Base-by-base conservation (phyloP, 2,329 filamentous ascomycete genomes). In the Chaetomium sp. region DNA sequence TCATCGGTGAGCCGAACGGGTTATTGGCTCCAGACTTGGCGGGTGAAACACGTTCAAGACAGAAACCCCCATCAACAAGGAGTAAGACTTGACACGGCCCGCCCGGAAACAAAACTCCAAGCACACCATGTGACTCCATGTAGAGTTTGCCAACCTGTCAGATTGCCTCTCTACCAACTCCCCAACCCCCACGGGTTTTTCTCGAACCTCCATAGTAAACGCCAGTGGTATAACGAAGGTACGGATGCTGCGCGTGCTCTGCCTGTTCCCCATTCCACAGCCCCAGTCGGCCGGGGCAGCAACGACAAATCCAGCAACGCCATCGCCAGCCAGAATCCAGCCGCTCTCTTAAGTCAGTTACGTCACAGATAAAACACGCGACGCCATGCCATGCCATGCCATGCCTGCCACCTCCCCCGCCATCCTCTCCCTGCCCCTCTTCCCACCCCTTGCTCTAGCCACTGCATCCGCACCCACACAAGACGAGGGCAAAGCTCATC, bases 281-380 rank as follows among this genome's bases (percentile, higher is more conserved):
- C n/a, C n/a, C n/a, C n/a, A n/a, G n/a, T n/a, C n/a, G n/a, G n/a
- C n/a, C n/a, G n/a, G 33, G 8, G 9, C 33, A 13, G 13, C 33
- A 35, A 35, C 33, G 33, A 35, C 33, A 35, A 35, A n/a, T 35
- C 6, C 27, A 42, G 8, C 49, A 51, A 35, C 57, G 45, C 45
- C 57, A 59, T 59, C 42, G 45, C 42, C 45, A 35, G 23, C 42
- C 56, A 57, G 23, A 7, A 21, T 16, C 16, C 51, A 33, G 29
- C 25, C 29, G 27, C 51, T 54, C 29, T 31, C 51, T 54, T 21
- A 29, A 21, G 51, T 54, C 51, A 54, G 47, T 50, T 50, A 50
- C 47, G 45, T 47, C n/a, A 47, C 45, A 23, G 27, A 33, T 5
- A 54, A 31, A 3, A n/a, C 13, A 29, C 51, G 31, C 19, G 16